These are phyloP conservation scores for Tricholoma flavovirens DNA, from an alignment of 768 basidiomycete species.

Conservation along the genomic window DNA sequence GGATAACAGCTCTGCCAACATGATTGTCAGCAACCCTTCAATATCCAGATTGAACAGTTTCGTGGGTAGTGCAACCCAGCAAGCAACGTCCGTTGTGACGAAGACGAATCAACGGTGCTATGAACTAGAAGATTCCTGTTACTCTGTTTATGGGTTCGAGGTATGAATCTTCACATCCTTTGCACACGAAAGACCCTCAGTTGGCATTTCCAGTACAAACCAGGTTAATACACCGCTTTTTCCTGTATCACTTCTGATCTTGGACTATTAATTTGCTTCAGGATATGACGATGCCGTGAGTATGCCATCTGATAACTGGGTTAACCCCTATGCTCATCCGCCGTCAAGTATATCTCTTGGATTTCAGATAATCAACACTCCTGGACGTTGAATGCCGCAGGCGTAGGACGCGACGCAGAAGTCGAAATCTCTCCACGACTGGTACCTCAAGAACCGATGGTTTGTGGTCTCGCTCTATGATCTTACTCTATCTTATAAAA, in stretches of 20 bases:
- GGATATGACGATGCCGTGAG: conserved; percentile 62
- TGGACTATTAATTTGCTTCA: conserved; percentile 11
- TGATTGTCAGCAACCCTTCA: conserved; percentile 47
- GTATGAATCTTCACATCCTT: conserved; percentile 23
- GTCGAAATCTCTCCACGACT: conserved; percentile 58
- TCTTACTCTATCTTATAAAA: not conserved
- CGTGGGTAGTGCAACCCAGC: conserved; percentile 64
- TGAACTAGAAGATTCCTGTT: conserved; percentile 49
- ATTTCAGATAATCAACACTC: conserved; percentile 54
- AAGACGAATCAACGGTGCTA: conserved; percentile 68
- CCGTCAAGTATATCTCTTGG: conserved; percentile 72
- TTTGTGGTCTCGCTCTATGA: conserved; percentile 34
- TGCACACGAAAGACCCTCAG: not conserved
- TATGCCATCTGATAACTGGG: not conserved
- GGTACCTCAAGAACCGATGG: conserved; percentile 80
- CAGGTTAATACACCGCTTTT: conserved; percentile 19
- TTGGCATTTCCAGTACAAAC: conserved; percentile 28
- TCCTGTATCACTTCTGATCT: conserved; percentile 24
- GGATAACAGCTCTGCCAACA: conserved; percentile 53
- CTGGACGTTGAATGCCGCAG: conserved; percentile 70
- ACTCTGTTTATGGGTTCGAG: conserved; percentile 72
- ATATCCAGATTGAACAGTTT: conserved; percentile 56
- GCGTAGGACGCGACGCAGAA: conserved; percentile 51
- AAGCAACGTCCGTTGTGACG: conserved; percentile 71
- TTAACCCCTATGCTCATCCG: not conserved